Conservation (phyloP, 2,329 filamentous ascomycete species). For the Xylaria arbuscula region DNA sequence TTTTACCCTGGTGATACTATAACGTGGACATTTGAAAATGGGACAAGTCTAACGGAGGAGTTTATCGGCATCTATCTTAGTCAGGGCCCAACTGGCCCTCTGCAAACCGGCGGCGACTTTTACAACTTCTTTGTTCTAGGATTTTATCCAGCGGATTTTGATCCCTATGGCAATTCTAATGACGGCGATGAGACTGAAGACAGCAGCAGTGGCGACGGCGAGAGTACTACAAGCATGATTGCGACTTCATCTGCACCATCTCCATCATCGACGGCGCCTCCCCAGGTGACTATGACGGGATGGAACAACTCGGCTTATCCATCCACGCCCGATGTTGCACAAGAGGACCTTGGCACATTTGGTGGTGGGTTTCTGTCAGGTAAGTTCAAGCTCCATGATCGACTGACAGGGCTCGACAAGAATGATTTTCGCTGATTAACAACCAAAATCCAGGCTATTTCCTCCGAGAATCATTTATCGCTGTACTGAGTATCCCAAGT, state of each 20-base stretch:
- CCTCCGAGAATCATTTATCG: slow-evolving; percentile 37
- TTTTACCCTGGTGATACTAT: background rate
- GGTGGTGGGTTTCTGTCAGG: background rate
- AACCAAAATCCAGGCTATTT: too few species aligned
- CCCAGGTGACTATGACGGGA: background rate
- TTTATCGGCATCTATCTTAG: slow-evolving; percentile 18
- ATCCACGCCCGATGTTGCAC: slow-evolving; percentile 28
- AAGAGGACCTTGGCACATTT: slow-evolving; percentile 25
- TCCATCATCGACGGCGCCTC: too few species aligned
- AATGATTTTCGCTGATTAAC: too few species aligned
- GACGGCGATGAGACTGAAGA: background rate
- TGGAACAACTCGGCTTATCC: slow-evolving; percentile 20
- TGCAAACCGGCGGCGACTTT: slow-evolving; percentile 56
- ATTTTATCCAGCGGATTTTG: slow-evolving; percentile 34
- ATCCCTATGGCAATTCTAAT: background rate
- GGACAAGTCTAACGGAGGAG: background rate
- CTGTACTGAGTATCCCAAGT: slow-evolving; percentile 55
- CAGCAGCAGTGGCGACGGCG: too few species aligned
- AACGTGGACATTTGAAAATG: slow-evolving; percentile 13
- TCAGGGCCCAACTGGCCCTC: slow-evolving; percentile 42
- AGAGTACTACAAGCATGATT: too few species aligned
- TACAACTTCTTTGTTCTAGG: slow-evolving; percentile 57
- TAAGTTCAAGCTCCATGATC: background rate
- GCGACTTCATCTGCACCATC: too few species aligned
- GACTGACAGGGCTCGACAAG: too few species aligned